A percentile compares a stretch with the other conserved stretches of the same genome.
Evolutionary conservation across 2,329 filamentous ascomycete species (phyloP).

Genomic region (Neofusicoccum sp.): DNA sequence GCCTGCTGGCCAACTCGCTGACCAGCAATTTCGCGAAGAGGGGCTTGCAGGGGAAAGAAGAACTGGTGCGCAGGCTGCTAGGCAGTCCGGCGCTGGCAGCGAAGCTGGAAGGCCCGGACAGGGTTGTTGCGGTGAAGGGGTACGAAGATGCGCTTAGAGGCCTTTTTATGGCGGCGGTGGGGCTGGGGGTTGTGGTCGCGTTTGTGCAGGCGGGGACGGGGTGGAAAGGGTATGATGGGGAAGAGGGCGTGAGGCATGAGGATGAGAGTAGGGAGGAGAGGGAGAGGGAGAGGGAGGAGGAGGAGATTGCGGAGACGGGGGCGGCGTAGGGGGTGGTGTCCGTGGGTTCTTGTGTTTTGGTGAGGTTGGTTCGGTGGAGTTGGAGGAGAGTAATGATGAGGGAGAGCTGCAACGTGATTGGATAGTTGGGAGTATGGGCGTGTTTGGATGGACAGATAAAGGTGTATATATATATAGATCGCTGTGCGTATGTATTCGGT

Average conservation of each 20-base stretch:
- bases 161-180: conserved; percentile 56
- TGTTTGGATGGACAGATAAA: too few species aligned
- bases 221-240: conserved; percentile 48
- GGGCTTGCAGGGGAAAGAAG: conserved; percentile 39
- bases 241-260: conserved; percentile 53
- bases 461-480: too few species aligned
- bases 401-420: too few species aligned
- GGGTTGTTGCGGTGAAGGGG: conserved; percentile 53
- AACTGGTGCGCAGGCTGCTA: conserved; percentile 56
- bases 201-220: conserved; percentile 62
- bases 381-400: neutral
- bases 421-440: too few species aligned
- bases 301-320: conserved; percentile 13
- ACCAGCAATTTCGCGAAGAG: conserved; percentile 58
- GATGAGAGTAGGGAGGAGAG: conserved; percentile 27
- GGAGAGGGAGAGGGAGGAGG: conserved; percentile 15
- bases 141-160: conserved; percentile 58
- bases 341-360: neutral
- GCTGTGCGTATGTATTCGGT: too few species aligned
- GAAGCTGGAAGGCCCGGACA: conserved; percentile 52
- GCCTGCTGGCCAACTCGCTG: conserved; percentile 60
- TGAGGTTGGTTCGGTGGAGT: neutral
- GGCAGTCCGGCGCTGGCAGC: conserved; percentile 62
- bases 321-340: neutral
- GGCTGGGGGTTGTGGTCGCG: conserved; percentile 52